phyloP scores from a whole-genome alignment of 1,139 yeast genomes.

The Hyphopichia wangnamkhiaoensis region DNA sequence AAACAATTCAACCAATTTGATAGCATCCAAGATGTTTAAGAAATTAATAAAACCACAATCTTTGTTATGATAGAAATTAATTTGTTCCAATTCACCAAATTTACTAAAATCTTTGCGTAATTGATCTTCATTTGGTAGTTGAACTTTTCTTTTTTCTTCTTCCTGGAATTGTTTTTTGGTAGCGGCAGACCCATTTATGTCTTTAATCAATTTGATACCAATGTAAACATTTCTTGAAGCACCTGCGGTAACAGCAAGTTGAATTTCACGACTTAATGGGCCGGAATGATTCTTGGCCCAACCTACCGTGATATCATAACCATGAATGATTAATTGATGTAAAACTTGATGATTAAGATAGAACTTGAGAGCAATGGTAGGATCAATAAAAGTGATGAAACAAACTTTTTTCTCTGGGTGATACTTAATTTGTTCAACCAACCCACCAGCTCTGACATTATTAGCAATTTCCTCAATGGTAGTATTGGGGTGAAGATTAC shows the following conservation, averaged over 20 bases:
- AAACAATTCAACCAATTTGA: constrained; percentile 35
- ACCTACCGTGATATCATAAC: constrained; percentile 44
- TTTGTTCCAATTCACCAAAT: constrained; percentile 49
- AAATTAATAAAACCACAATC: constrained; percentile 51
- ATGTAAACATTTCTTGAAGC: constrained; percentile 52
- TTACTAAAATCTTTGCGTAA: constrained; percentile 38
- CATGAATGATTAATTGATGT: constrained; percentile 49
- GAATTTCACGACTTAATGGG: constrained; percentile 38
- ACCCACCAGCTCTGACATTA: constrained; percentile 50
- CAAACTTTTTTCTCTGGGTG: constrained; percentile 42
- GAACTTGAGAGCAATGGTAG: constrained; percentile 43
- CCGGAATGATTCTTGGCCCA: constrained; percentile 52
- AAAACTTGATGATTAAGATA: constrained; percentile 45
- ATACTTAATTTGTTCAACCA: constrained; percentile 42
- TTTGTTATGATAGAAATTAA: constrained; percentile 45
- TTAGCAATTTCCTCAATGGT: constrained; percentile 52
- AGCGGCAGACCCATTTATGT: constrained; percentile 4
- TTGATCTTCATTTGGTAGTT: constrained; percentile 42
- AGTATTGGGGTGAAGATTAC: constrained; percentile 46
- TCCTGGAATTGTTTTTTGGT: constrained; percentile 7
- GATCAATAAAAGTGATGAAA: constrained; percentile 48
- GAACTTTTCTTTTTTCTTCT: constrained; percentile 13
- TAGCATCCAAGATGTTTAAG: constrained; percentile 41
- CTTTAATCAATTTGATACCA: constrained; percentile 36
- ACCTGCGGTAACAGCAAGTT: constrained; percentile 49